phyloP scores from a whole-genome alignment of 1,284 basidiomycete species.

The Retiboletus flavoniger region DNA sequence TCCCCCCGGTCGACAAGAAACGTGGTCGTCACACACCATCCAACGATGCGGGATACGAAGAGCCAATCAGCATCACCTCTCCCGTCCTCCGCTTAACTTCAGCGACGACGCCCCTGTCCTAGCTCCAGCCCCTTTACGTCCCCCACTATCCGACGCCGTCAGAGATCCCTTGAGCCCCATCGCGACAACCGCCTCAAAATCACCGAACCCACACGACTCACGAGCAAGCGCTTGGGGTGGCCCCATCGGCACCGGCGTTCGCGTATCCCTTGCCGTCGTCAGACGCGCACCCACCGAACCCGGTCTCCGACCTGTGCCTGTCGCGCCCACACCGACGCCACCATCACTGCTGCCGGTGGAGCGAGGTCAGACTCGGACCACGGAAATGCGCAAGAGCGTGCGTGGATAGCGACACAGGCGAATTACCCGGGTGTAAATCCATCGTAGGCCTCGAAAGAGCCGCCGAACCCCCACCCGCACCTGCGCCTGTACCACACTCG shows the following conservation, averaged over 20 bases:
- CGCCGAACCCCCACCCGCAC: neutral
- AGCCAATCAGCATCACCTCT: slow-evolving; percentile 25
- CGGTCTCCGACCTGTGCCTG: slow-evolving; percentile 7
- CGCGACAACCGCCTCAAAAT: slow-evolving; percentile 26
- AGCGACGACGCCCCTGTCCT: neutral
- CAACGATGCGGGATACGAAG: neutral
- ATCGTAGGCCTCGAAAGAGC: neutral
- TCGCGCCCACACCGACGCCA: neutral
- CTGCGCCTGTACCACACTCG: neutral
- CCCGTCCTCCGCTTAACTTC: neutral
- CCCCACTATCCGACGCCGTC: neutral
- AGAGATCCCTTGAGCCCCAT: neutral
- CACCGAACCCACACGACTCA: slow-evolving; percentile 30
- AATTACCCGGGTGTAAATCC: neutral
- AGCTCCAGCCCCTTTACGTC: neutral
- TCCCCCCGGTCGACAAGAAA: too few species aligned
- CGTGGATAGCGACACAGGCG: slow-evolving; percentile 20
- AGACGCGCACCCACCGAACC: slow-evolving; percentile 28
- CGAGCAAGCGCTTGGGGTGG: slow-evolving; percentile 19
- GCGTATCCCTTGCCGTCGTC: slow-evolving; percentile 7
- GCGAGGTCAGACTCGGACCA: slow-evolving; percentile 1
- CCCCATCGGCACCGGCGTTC: neutral
- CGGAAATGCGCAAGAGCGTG: slow-evolving; percentile 5
- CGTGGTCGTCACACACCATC: neutral
- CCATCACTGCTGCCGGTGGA: neutral